Conservation (phyloP, 2,329 filamentous ascomycete species). For the Pseudogymnoascus sp. region DNA sequence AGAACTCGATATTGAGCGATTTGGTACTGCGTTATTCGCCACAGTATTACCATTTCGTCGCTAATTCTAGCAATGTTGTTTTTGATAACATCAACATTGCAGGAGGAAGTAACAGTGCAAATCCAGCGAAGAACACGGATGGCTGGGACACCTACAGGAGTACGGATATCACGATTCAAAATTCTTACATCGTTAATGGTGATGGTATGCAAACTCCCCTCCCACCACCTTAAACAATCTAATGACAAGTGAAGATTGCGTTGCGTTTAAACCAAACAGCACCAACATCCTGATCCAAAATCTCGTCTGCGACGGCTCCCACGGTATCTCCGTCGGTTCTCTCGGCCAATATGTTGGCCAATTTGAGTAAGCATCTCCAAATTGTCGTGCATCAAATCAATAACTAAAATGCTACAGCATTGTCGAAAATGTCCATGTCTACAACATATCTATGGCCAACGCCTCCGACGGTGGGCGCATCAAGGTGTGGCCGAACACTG, state of each 20-base stretch:
- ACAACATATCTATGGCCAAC: conserved; percentile 39
- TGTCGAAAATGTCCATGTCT: conserved; percentile 48
- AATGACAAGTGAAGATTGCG: conserved; percentile 37
- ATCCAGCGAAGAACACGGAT: conserved; percentile 57
- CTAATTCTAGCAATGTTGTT: conserved; percentile 55
- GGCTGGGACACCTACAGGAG: conserved; percentile 54
- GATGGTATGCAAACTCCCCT: conserved; percentile 32
- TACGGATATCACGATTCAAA: conserved; percentile 52
- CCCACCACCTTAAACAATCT: neutral
- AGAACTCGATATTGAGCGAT: conserved; percentile 49
- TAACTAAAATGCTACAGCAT: conserved; percentile 36
- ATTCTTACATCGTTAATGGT: conserved; percentile 39
- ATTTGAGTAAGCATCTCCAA: neutral
- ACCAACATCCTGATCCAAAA: conserved; percentile 51
- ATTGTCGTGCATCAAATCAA: neutral
- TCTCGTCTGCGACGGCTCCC: conserved; percentile 50
- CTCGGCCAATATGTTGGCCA: conserved; percentile 46
- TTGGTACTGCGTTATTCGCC: conserved; percentile 51
- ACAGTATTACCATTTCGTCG: conserved; percentile 54
- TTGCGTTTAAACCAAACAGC: conserved; percentile 56
- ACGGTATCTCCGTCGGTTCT: conserved; percentile 53
- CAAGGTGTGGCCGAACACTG: conserved; percentile 54
- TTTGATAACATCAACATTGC: conserved; percentile 54
- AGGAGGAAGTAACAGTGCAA: conserved; percentile 39
- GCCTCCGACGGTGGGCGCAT: conserved; percentile 52